phyloP scores from a whole-genome alignment of 1,284 basidiomycete genomes.

The Cerioporus squamosus region DNA sequence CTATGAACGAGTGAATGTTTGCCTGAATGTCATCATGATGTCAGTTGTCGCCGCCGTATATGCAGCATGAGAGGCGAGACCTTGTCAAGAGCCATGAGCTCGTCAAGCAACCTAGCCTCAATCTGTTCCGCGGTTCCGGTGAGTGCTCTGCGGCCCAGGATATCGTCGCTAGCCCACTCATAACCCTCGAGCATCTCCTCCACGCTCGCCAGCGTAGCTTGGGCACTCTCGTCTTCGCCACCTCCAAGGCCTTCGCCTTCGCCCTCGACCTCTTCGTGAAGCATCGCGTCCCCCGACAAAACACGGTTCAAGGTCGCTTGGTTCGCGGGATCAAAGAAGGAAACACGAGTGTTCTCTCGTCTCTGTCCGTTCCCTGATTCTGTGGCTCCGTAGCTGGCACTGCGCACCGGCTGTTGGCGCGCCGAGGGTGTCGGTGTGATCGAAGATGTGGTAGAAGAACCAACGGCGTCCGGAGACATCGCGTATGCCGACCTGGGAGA shows the following conservation, averaged over 20 bases:
- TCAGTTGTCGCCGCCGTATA: not conserved
- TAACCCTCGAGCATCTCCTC: constrained; percentile 99
- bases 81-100: constrained; percentile 90
- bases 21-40: constrained; percentile 56
- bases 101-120: constrained; percentile 84
- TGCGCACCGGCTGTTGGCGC: constrained; percentile 26
- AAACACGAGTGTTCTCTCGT: constrained; percentile 71
- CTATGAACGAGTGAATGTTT: constrained; percentile 96
- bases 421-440: constrained; percentile 17
- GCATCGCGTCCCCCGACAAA: constrained; percentile 50
- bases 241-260: constrained; percentile 57
- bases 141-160: constrained; percentile 61
- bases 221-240: constrained; percentile 72
- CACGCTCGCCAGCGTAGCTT: constrained; percentile 86
- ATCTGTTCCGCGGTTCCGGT: constrained; percentile 87
- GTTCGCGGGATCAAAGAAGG: constrained; percentile 79
- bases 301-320: constrained; percentile 77
- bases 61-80: constrained; percentile 43
- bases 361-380: constrained; percentile 35
- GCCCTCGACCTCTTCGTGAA: constrained; percentile 36
- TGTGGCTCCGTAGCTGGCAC: constrained; percentile 19
- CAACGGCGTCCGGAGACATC: constrained; percentile 14
- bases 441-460: not conserved
- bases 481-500: constrained; percentile 33
- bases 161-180: constrained; percentile 87